Conservation (phyloP, 2,329 filamentous ascomycete species). For the Penicillium sp. region DNA sequence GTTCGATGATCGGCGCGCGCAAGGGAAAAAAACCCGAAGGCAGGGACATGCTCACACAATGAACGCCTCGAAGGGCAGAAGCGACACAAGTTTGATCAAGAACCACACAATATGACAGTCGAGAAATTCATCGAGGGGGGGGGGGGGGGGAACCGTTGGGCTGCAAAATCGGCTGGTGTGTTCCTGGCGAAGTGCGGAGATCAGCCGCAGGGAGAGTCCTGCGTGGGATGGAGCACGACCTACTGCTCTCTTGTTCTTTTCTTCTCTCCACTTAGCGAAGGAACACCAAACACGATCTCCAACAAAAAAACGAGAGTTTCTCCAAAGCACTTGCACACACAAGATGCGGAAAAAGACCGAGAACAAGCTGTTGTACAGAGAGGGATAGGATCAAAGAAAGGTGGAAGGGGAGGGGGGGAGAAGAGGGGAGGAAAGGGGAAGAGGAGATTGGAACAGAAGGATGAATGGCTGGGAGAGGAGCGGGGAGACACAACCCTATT, state of each 20-base stretch:
- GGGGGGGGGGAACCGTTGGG: slow-evolving; percentile 6
- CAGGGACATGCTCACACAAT: slow-evolving; percentile 43
- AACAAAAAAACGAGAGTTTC: slow-evolving; percentile 33
- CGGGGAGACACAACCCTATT: slow-evolving; percentile 33
- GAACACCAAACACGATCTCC: slow-evolving; percentile 18
- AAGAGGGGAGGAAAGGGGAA: not conserved
- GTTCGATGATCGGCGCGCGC: slow-evolving; percentile 38
- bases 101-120: slow-evolving; percentile 6
- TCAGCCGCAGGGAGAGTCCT: slow-evolving; percentile 34
- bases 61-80: slow-evolving; percentile 42
- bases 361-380: slow-evolving; percentile 35
- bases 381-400: slow-evolving; percentile 31
- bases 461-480: slow-evolving; percentile 20
- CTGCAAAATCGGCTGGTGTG: slow-evolving; percentile 22
- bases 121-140: slow-evolving; percentile 11
- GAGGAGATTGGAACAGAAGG: slow-evolving; percentile 12
- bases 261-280: slow-evolving; percentile 26
- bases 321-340: slow-evolving; percentile 29
- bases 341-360: slow-evolving; percentile 29
- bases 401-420: slow-evolving; percentile 34
- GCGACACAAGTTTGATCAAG: slow-evolving; percentile 10
- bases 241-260: slow-evolving; percentile 23
- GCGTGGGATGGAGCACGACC: slow-evolving; percentile 35
- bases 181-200: slow-evolving; percentile 44
- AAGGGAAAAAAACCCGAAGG: slow-evolving; percentile 27